Evolutionary conservation across 2,329 filamentous ascomycete genomes (phyloP), one percentile per base, ranked within the genome.

Genomic region (Talaromyces marneffei): DNA sequence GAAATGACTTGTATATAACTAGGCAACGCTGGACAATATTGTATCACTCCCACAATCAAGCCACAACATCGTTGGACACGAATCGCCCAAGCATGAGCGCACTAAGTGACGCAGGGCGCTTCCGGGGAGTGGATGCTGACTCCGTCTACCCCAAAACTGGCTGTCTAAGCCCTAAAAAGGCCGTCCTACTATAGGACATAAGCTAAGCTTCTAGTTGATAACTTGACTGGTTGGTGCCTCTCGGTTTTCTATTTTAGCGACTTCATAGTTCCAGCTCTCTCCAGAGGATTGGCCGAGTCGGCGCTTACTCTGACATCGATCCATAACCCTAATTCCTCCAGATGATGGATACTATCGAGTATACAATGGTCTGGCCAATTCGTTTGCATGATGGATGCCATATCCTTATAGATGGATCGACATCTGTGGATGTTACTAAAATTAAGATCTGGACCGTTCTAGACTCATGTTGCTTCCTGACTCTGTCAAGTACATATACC

Each of bases 211-310:
- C 14, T 1, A 14, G 1, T 54, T 25, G 33, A 29, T 20, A 29
- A n/a, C 14, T 4, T 40, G 18, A 25, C 33, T 25, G 20, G 52
- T 10, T 54, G 52, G 23, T 9, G 29, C 1, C n/a, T 12, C 16
- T 25, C 52, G 16, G 10, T 25, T 16, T 52, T 55, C 60, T 62
- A 62, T 62, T 62, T 62, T 62, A 27, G 40, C 7, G 16, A 31
- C n/a, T 61, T 25, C 35, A 55, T 58, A 58, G 25, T 61, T 59
- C 62, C 25, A 14, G 57, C 42, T 10, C 40, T 37, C 42, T 64
- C n/a, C n/a, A n/a, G n/a, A n/a, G n/a, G 60, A 64, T 64, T 64
- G 62, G 62, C 3, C 18, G n/a, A 3, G 46, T 39, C 42, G 53
- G 60, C 62, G 60, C 62, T 57, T 64, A 44, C 46, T 62, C 31